Evolutionary conservation across 208 protist genomes (phyloP).

Genomic region (Porcisia deanei): DNA sequence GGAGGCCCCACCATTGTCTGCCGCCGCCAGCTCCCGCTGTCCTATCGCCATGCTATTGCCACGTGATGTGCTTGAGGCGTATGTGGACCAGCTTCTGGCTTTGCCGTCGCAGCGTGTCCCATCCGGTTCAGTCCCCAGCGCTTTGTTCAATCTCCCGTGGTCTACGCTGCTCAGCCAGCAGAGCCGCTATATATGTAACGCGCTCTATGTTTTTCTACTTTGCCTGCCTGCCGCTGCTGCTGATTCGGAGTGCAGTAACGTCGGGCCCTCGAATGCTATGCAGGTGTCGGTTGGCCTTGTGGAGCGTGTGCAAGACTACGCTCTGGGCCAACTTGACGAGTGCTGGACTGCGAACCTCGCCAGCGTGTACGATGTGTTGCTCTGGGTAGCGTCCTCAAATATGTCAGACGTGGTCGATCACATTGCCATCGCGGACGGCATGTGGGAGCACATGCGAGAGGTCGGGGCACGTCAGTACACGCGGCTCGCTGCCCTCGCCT

Average conservation of each 20-base stretch:
- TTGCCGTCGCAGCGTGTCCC: constrained; percentile 26
- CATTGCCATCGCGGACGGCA: constrained; percentile 39
- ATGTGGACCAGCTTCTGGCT: constrained; percentile 22
- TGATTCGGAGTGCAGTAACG: not conserved
- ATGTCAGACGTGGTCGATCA: constrained; percentile 34
- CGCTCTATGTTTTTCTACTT: constrained; percentile 49
- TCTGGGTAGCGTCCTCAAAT: constrained; percentile 44
- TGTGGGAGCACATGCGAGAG: constrained; percentile 70
- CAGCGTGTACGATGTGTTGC: constrained; percentile 74
- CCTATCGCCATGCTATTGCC: constrained; percentile 11
- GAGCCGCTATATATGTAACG: constrained; percentile 57
- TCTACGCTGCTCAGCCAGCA: constrained; percentile 59
- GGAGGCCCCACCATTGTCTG: constrained; percentile 3
- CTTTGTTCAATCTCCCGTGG: constrained; percentile 50
- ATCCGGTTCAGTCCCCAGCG: constrained; percentile 35
- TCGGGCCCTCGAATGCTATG: not conserved
- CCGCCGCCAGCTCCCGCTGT: constrained; percentile 12
- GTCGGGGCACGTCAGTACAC: constrained; percentile 66
- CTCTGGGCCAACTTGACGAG: constrained; percentile 57
- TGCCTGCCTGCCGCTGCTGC: constrained; percentile 8
- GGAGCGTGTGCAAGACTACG: constrained; percentile 45
- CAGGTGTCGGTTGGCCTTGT: constrained; percentile 17
- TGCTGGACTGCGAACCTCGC: constrained; percentile 79
- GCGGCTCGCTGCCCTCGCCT: constrained; percentile 59
- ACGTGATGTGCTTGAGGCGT: constrained; percentile 10